Conservation (phyloP, 768 basidiomycete species). For the Rhizopogon vulgaris region DNA sequence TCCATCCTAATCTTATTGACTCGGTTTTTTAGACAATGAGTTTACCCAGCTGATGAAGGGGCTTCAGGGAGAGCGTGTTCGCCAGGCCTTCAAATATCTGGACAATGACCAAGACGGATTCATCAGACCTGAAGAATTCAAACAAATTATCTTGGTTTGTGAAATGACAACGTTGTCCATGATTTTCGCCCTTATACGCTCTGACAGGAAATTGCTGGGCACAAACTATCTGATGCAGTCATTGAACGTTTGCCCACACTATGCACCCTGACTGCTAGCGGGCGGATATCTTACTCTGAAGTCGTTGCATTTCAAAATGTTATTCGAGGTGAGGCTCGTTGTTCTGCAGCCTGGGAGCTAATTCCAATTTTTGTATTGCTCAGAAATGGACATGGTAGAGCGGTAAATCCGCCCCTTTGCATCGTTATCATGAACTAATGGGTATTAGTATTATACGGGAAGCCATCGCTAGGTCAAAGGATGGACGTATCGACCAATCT, state of each 20-base stretch:
- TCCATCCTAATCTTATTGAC: background rate
- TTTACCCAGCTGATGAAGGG: slow-evolving; percentile 99
- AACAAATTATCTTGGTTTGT: slow-evolving; percentile 86
- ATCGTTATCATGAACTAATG: slow-evolving; percentile 1
- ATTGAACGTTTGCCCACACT: slow-evolving; percentile 90
- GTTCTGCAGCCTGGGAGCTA: background rate
- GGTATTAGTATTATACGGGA: slow-evolving; percentile 72
- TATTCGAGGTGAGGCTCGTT: slow-evolving; percentile 58
- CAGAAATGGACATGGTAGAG: slow-evolving; percentile 96
- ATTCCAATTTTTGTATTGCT: slow-evolving; percentile 3
- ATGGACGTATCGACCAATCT: slow-evolving; percentile 92
- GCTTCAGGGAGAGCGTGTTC: slow-evolving; percentile 92
- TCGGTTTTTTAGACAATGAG: slow-evolving; percentile 64
- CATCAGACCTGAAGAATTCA: slow-evolving; percentile 90
- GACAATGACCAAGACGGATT: slow-evolving; percentile 90
- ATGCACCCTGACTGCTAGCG: slow-evolving; percentile 82
- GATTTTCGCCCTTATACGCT: background rate
- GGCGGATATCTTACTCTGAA: slow-evolving; percentile 93
- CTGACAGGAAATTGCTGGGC: slow-evolving; percentile 85
- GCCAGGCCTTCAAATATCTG: slow-evolving; percentile 91
- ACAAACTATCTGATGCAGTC: slow-evolving; percentile 93
- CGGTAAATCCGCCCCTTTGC: slow-evolving; percentile 35
- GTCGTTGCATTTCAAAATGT: slow-evolving; percentile 97
- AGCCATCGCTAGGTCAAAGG: slow-evolving; percentile 84
- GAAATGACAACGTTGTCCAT: background rate